Percentiles rank a stretch among this genome's conserved stretches.
These are phyloP conservation scores for Citrus hindsii DNA, from an alignment of 345 rosid genomes.

Conservation along the genomic window DNA sequence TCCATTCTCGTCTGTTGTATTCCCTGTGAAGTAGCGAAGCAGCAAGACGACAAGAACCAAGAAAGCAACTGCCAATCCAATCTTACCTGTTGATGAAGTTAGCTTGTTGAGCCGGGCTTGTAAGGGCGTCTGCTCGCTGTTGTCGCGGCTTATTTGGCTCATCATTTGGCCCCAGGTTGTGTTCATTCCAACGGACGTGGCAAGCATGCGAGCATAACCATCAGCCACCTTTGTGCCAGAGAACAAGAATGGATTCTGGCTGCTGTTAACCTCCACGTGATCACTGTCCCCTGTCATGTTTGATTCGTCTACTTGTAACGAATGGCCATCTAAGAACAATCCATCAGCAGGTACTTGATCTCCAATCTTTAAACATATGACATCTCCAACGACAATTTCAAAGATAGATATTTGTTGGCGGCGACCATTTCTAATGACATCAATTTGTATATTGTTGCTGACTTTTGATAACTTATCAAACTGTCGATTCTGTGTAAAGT, in stretches of 20 bases:
- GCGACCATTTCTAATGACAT: slow-evolving; percentile 48
- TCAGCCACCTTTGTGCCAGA: slow-evolving; percentile 59
- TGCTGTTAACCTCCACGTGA: slow-evolving; percentile 30
- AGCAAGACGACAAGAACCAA: slow-evolving; percentile 58
- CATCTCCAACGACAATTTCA: slow-evolving; percentile 68
- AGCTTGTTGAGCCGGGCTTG: slow-evolving; percentile 64
- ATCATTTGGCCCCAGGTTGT: slow-evolving; percentile 78
- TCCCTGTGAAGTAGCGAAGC: slow-evolving; percentile 72
- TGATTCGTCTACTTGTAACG: slow-evolving; percentile 55
- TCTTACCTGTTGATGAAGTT: slow-evolving; percentile 60
- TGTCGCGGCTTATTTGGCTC: slow-evolving; percentile 48
- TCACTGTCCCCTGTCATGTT: slow-evolving; percentile 68
- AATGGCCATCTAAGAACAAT: slow-evolving; percentile 43
- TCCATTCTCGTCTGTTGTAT: slow-evolving; percentile 51
- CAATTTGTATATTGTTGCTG: slow-evolving; percentile 49
- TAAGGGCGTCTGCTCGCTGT: slow-evolving; percentile 56
- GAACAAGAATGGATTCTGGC: slow-evolving; percentile 48
- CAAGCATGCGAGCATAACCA: slow-evolving; percentile 58
- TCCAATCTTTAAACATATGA: slow-evolving; percentile 53
- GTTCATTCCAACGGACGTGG: slow-evolving; percentile 73
- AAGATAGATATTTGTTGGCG: slow-evolving; percentile 43
- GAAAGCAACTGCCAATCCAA: slow-evolving; percentile 59
- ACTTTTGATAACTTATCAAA: slow-evolving; percentile 48
- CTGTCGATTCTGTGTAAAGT: slow-evolving; percentile 47
- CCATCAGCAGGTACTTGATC: slow-evolving; percentile 80